These are phyloP conservation scores for Borealophlyctis nickersoniae DNA, from an alignment of 192 early-diverging fungal species.

Conservation along the genomic window DNA sequence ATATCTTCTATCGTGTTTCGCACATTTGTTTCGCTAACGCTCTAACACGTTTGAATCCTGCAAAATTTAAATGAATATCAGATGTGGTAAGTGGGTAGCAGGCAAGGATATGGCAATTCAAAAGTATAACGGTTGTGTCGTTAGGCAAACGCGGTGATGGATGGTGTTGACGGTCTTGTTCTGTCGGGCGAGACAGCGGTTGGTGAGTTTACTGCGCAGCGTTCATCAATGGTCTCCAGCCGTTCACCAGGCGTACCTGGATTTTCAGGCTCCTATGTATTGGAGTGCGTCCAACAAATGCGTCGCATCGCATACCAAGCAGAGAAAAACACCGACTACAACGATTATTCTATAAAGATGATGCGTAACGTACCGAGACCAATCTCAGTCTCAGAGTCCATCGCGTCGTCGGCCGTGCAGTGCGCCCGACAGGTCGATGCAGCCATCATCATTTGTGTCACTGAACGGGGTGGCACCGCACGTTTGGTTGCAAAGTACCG, in stretches of 20 bases:
- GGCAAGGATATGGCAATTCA: too few species aligned
- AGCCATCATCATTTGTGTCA: conserved; percentile 50
- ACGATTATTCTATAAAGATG: conserved; percentile 55
- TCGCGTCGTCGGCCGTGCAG: conserved; percentile 55
- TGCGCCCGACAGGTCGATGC: conserved; percentile 52
- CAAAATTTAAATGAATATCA: too few species aligned
- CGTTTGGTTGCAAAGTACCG: conserved; percentile 59
- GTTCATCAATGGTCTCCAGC: not conserved
- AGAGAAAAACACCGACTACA: conserved; percentile 59
- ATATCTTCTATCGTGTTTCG: too few species aligned
- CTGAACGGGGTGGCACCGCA: conserved; percentile 52
- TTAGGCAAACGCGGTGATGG: conserved; percentile 58
- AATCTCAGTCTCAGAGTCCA: conserved; percentile 53
- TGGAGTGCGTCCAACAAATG: conserved; percentile 48
- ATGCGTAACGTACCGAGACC: conserved; percentile 57
- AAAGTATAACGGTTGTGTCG: too few species aligned
- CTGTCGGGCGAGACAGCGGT: conserved; percentile 59
- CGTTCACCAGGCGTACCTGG: not conserved
- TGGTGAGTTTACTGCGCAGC: conserved; percentile 28
- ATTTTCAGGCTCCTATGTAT: conserved; percentile 31
- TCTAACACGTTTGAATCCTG: too few species aligned
- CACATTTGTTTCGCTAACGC: too few species aligned
- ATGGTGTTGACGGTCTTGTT: conserved; percentile 58
- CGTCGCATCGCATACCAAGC: conserved; percentile 49
- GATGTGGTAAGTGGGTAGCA: not conserved